Percentiles rank a stretch among this genome's conserved stretches.
These are phyloP conservation scores for Ophiosphaerella narmari DNA, from an alignment of 2,329 filamentous ascomycete genomes.

Conservation along the genomic window DNA sequence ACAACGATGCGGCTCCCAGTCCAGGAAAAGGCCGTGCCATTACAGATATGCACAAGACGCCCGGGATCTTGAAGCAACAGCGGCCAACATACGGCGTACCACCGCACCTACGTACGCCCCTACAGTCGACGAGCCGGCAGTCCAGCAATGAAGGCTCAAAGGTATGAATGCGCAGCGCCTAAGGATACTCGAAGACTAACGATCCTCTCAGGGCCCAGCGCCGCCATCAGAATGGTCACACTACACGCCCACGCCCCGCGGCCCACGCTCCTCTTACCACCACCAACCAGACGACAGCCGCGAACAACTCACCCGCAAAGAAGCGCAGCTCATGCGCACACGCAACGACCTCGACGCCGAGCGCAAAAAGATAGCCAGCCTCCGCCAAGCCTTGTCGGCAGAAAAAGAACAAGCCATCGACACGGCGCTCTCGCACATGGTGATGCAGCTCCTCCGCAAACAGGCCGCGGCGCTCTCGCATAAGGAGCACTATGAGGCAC, in stretches of 20 bases:
- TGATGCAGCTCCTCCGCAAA: constrained; percentile 16
- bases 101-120: too few species aligned
- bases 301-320: constrained; percentile 13
- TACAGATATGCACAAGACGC: too few species aligned
- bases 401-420: constrained; percentile 12
- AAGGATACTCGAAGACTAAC: too few species aligned
- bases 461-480: constrained; percentile 16
- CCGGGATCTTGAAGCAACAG: too few species aligned
- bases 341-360: constrained; percentile 19
- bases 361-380: constrained; percentile 12
- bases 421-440: constrained; percentile 12
- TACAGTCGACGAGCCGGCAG: too few species aligned
- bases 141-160: too few species aligned
- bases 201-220: background rate
- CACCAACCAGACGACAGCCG: constrained; percentile 1
- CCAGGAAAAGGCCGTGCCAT: too few species aligned
- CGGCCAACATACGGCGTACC: too few species aligned
- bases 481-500: constrained; percentile 11
- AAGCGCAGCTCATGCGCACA: constrained; percentile 15
- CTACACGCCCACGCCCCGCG: background rate
- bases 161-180: too few species aligned
- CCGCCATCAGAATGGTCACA: background rate
- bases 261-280: constrained; percentile 6
- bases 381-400: constrained; percentile 9
- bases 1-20: too few species aligned